These are phyloP conservation scores for Exophiala alcalophila DNA, from an alignment of 2,329 filamentous ascomycete genomes.

Conservation along the genomic window DNA sequence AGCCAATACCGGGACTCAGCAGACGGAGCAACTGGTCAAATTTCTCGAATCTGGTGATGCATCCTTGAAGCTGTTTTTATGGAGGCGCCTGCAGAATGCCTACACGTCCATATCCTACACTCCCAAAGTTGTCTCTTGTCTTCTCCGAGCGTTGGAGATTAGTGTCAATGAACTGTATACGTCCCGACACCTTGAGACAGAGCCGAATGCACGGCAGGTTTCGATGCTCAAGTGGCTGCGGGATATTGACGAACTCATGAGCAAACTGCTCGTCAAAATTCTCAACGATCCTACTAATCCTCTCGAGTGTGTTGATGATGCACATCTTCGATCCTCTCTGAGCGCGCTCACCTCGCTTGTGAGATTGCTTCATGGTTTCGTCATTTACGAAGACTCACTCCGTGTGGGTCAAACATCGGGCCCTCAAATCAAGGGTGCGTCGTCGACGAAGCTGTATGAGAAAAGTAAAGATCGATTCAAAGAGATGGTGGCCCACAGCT, in stretches of 20 bases:
- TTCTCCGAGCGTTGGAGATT: slow-evolving; percentile 80
- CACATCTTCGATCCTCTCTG: slow-evolving; percentile 71
- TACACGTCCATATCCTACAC: slow-evolving; percentile 81
- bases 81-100: slow-evolving; percentile 85
- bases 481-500: slow-evolving; percentile 82
- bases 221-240: slow-evolving; percentile 74
- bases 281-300: slow-evolving; percentile 65
- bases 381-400: slow-evolving; percentile 82
- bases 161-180: slow-evolving; percentile 68
- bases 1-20: not conserved
- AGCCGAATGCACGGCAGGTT: slow-evolving; percentile 61
- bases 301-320: slow-evolving; percentile 80
- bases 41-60: slow-evolving; percentile 80
- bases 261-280: slow-evolving; percentile 66
- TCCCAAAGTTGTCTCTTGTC: slow-evolving; percentile 85
- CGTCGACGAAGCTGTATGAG: slow-evolving; percentile 41
- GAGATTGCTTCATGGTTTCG: slow-evolving; percentile 73
- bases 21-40: slow-evolving; percentile 69
- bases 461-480: slow-evolving; percentile 67
- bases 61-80: slow-evolving; percentile 79
- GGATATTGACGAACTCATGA: slow-evolving; percentile 72
- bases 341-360: slow-evolving; percentile 68
- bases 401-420: slow-evolving; percentile 68
- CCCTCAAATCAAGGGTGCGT: slow-evolving; percentile 54
- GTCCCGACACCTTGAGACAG: slow-evolving; percentile 51